Evolutionary conservation across 2,329 filamentous ascomycete species (phyloP).

Genomic region (Colletotrichum theobromicola): DNA sequence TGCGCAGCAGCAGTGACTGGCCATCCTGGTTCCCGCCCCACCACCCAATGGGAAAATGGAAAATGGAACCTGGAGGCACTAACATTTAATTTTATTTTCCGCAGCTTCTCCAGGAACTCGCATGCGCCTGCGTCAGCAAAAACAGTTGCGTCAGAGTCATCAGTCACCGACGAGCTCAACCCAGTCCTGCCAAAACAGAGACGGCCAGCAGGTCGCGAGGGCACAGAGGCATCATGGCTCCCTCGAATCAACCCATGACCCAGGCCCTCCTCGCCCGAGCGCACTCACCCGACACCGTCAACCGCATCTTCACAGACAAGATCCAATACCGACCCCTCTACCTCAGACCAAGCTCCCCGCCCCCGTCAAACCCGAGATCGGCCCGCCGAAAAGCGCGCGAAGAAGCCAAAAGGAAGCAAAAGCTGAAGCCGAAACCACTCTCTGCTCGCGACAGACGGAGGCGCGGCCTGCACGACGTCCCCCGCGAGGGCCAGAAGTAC

Average conservation of each 20-base stretch:
- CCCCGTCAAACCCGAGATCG: slow-evolving; percentile 63
- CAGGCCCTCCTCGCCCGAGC: slow-evolving; percentile 76
- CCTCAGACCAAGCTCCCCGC: slow-evolving; percentile 77
- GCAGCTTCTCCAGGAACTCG: not conserved
- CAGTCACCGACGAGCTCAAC: not conserved
- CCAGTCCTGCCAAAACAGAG: not conserved
- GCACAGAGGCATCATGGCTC: slow-evolving; percentile 33
- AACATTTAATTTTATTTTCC: slow-evolving; percentile 24
- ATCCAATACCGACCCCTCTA: slow-evolving; percentile 82
- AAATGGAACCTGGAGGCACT: slow-evolving; percentile 18
- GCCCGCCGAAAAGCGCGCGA: slow-evolving; percentile 55
- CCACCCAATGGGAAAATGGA: not conserved
- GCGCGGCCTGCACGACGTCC: slow-evolving; percentile 77
- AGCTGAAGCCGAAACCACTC: slow-evolving; percentile 67
- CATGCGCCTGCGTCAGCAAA: not conserved
- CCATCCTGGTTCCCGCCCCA: not conserved
- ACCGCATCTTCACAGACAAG: slow-evolving; percentile 79
- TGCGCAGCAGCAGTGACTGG: not conserved
- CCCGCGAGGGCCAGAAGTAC: slow-evolving; percentile 72
- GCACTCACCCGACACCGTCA: slow-evolving; percentile 75
- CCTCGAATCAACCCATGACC: slow-evolving; percentile 47
- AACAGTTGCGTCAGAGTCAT: not conserved
- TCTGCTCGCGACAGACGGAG: slow-evolving; percentile 80
- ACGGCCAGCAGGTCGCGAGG: not conserved
- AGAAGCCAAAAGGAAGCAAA: slow-evolving; percentile 49